Evolutionary conservation across 768 basidiomycete genomes (phyloP), one percentile per base, ranked within the genome.

Genomic region (Leccinum obscurum): DNA sequence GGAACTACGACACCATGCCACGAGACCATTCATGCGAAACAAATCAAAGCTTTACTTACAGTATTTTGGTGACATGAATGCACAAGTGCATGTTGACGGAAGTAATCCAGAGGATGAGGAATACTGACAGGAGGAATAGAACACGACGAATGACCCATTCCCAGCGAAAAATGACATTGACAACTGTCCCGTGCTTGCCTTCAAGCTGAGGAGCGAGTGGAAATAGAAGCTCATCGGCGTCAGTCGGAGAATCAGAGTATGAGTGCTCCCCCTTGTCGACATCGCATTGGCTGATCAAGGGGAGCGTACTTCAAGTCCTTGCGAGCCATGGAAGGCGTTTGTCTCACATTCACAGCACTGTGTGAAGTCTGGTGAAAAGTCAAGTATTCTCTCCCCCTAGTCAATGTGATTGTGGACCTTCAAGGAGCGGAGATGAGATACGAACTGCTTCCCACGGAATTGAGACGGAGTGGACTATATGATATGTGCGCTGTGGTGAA

Each of bases 61-160:
- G 20, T 59, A 63, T 22, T 52, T 56, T 56, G 11, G 26, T 41
- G 39, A 56, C 41, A 48, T 32, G 52, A 11, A 37, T 39, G 28
- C 54, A 55, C 10, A 6, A 34, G 4, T 30, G 57, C 39, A 17
- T 20, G 15, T 46, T 6, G 20, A 13, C 15, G 11, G 55, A 37
- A 4, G 41, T 41, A 6, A 35, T 35, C 64, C 64, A 65, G 44
- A 65, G 41, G 17, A 32, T 17, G 24, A 60, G 53, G 55, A 65
- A 57, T 22, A 59, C n/a, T 14, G 52, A 50, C 4, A 52, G 8
- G 35, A 53, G 49, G 11, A 51, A 8, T 3, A 60, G 55, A 17
- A 46, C 39, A 13, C 52, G 24, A 13, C 57, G 53, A 32, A 32
- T 53, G 15, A 58, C 30, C 55, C 61, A 62, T 44, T 58, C 50